These are phyloP conservation scores for Trichoderma endophyticum DNA, from an alignment of 2,329 filamentous ascomycete species.

Conservation along the genomic window DNA sequence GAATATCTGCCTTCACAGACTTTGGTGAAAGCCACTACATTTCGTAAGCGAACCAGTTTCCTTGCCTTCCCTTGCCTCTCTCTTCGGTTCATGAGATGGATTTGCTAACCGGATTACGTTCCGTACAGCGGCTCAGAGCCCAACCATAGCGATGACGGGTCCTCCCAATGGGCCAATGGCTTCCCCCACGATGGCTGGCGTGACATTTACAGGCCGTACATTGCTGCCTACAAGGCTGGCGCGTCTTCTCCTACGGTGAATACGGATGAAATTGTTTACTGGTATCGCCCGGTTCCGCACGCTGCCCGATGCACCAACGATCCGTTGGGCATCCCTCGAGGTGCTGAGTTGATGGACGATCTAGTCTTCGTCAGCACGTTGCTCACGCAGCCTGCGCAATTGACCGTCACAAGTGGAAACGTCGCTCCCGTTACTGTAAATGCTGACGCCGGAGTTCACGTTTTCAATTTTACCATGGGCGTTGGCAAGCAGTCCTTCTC, in stretches of 20 bases:
- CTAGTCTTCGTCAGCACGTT: slow-evolving; percentile 25
- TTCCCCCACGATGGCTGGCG: slow-evolving; percentile 38
- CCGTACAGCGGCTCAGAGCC: slow-evolving; percentile 22
- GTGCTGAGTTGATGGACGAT: slow-evolving; percentile 23
- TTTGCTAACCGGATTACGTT: background rate
- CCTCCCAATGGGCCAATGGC: slow-evolving; percentile 44
- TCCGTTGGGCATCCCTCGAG: slow-evolving; percentile 20
- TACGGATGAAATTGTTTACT: slow-evolving; percentile 27
- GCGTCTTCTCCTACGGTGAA: slow-evolving; percentile 19
- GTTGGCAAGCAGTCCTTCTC: slow-evolving; percentile 23
- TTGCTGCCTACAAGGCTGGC: slow-evolving; percentile 24
- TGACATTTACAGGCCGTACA: slow-evolving; percentile 24
- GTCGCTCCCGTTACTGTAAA: slow-evolving; percentile 19
- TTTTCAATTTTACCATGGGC: slow-evolving; percentile 26
- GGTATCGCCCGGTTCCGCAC: slow-evolving; percentile 25
- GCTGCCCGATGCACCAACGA: slow-evolving; percentile 21
- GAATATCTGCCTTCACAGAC: slow-evolving; percentile 4
- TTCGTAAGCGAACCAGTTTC: slow-evolving; percentile 18
- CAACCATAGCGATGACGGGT: slow-evolving; percentile 41
- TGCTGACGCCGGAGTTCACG: slow-evolving; percentile 23
- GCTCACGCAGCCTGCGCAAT: slow-evolving; percentile 23
- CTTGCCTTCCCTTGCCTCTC: background rate
- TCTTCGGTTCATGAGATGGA: background rate
- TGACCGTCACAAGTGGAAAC: slow-evolving; percentile 23
- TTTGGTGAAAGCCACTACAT: slow-evolving; percentile 27